Conservation (phyloP, 2,329 filamentous ascomycete species). For the Colletotrichum nymphaeae region DNA sequence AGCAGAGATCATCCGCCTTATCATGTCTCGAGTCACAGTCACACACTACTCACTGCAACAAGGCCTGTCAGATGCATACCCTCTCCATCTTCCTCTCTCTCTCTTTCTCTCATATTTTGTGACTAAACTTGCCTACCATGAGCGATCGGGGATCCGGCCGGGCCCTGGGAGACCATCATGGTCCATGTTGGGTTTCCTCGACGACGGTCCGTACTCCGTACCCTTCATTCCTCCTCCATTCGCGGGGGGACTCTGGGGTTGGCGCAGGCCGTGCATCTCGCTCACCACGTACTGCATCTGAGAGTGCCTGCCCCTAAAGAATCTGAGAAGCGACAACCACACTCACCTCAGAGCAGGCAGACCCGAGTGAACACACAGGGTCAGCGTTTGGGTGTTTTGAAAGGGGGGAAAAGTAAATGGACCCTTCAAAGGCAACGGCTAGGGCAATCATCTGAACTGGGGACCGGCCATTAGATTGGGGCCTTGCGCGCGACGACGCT, state of each 20-base stretch:
- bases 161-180: too few relatives aligned
- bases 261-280: too few relatives aligned
- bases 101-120: not conserved
- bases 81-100: not conserved
- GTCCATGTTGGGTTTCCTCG: too few relatives aligned
- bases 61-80: not conserved
- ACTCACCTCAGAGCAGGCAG: too few relatives aligned
- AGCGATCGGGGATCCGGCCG: too few relatives aligned
- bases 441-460: slow-evolving; percentile 16
- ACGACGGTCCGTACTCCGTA: too few relatives aligned
- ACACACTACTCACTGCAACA: not conserved
- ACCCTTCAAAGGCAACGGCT: not conserved
- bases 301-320: too few relatives aligned
- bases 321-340: not conserved
- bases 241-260: too few relatives aligned
- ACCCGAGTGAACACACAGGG: not conserved
- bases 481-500: not conserved
- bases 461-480: not conserved
- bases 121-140: not conserved
- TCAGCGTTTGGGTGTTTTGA: slow-evolving; percentile 6
- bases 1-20: not conserved
- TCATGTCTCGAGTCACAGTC: not conserved
- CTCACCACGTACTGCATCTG: too few relatives aligned
- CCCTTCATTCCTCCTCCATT: too few relatives aligned
- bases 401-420: not conserved